These are phyloP conservation scores for Tephrocybe sp. DNA, from an alignment of 768 basidiomycete species.

Conservation along the genomic window DNA sequence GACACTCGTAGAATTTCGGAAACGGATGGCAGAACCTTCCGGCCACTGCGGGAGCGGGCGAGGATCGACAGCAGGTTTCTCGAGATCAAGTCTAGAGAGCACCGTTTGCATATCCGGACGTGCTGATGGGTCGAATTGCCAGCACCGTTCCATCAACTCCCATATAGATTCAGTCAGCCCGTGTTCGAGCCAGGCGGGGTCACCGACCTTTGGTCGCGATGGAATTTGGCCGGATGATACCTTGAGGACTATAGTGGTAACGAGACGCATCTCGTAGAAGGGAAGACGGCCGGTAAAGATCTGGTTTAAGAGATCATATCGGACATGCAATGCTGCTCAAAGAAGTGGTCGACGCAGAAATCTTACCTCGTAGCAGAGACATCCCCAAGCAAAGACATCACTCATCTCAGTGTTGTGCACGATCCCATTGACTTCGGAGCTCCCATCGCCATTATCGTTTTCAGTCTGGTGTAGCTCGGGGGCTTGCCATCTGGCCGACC, in stretches of 20 bases:
- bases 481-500: constrained; percentile 24
- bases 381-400: constrained; percentile 28
- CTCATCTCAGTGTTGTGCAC: constrained; percentile 16
- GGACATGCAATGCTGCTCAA: background rate
- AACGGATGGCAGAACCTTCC: background rate
- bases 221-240: background rate
- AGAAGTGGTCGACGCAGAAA: background rate
- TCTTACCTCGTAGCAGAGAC: constrained; percentile 27
- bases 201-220: background rate
- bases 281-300: background rate
- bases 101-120: background rate
- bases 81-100: background rate
- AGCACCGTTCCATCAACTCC: background rate
- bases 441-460: background rate
- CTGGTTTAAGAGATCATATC: background rate
- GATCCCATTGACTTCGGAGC: background rate
- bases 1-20: background rate
- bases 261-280: background rate
- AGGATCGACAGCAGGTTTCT: background rate
- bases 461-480: constrained; percentile 19
- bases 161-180: background rate
- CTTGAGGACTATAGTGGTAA: background rate
- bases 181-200: background rate
- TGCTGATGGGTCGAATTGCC: background rate
- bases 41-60: background rate